phyloP scores from a whole-genome alignment of 495 filamentous ascomycete species.

The Penicillium simplicissimum region DNA sequence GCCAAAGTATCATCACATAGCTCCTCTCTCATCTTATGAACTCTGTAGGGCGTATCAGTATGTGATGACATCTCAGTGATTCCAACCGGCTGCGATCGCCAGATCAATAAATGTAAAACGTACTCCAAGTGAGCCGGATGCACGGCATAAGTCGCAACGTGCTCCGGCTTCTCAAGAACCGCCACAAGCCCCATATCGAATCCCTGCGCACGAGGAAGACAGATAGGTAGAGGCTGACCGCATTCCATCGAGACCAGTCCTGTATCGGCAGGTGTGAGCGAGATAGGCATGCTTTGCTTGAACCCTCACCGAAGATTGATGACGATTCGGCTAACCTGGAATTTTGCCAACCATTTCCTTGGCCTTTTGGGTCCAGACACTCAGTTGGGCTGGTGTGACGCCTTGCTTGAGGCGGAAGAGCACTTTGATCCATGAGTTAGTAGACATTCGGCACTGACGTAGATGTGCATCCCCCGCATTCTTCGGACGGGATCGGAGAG shows the following conservation, averaged over 20 bases:
- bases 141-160: slow-evolving; percentile 37
- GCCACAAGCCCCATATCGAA: slow-evolving; percentile 48
- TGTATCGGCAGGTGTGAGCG: not conserved
- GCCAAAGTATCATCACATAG: slow-evolving; percentile 48
- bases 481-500: not conserved
- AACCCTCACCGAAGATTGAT: too few relatives aligned
- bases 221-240: slow-evolving; percentile 36
- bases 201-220: slow-evolving; percentile 41
- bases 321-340: slow-evolving; percentile 25
- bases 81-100: not conserved
- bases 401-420: slow-evolving; percentile 47
- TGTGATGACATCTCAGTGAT: not conserved
- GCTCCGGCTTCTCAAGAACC: slow-evolving; percentile 40
- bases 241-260: slow-evolving; percentile 37
- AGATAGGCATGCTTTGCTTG: not conserved
- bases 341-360: slow-evolving; percentile 43
- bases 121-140: slow-evolving; percentile 47
- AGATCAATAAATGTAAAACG: slow-evolving; percentile 26
- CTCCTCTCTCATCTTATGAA: slow-evolving; percentile 44
- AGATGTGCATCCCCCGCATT: slow-evolving; percentile 8
- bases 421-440: slow-evolving; percentile 27
- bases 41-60: slow-evolving; percentile 25
- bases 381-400: slow-evolving; percentile 35
- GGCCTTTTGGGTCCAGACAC: slow-evolving; percentile 29
- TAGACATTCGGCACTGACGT: not conserved